These are phyloP conservation scores for Aspergillus arachidicola DNA, from an alignment of 2,329 filamentous ascomycete genomes.

Conservation along the genomic window DNA sequence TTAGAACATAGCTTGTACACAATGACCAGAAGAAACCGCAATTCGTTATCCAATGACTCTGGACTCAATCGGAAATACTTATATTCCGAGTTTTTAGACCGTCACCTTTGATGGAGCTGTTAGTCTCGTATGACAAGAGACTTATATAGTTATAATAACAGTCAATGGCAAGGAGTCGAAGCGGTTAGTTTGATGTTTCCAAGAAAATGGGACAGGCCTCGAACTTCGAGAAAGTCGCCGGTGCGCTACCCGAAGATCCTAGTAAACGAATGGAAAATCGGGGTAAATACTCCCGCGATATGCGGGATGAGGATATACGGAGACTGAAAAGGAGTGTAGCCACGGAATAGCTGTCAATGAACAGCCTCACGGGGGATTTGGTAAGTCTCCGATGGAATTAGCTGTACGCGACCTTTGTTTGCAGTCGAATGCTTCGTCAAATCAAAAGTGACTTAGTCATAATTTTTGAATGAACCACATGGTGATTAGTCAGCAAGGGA, in stretches of 20 bases:
- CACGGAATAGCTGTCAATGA: neutral
- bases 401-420: slow-evolving; percentile 9
- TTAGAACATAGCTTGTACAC: slow-evolving; percentile 3
- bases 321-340: neutral
- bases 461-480: slow-evolving; percentile 3
- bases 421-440: slow-evolving; percentile 2
- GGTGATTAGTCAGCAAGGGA: neutral
- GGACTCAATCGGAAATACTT: neutral
- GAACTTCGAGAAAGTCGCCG: neutral
- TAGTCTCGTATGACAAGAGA: neutral
- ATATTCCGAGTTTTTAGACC: neutral
- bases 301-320: neutral
- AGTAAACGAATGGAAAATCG: neutral
- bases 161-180: neutral
- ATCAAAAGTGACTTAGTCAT: slow-evolving; percentile 1
- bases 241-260: neutral
- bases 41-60: neutral
- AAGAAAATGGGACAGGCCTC: neutral
- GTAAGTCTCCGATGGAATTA: neutral
- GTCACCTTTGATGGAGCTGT: neutral
- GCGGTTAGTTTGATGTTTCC: neutral
- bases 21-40: neutral
- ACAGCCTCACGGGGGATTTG: neutral
- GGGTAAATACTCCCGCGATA: neutral
- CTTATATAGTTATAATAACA: neutral